Base-by-base conservation (phyloP, 208 protist species). In the Leishmania aethiopica region DNA sequence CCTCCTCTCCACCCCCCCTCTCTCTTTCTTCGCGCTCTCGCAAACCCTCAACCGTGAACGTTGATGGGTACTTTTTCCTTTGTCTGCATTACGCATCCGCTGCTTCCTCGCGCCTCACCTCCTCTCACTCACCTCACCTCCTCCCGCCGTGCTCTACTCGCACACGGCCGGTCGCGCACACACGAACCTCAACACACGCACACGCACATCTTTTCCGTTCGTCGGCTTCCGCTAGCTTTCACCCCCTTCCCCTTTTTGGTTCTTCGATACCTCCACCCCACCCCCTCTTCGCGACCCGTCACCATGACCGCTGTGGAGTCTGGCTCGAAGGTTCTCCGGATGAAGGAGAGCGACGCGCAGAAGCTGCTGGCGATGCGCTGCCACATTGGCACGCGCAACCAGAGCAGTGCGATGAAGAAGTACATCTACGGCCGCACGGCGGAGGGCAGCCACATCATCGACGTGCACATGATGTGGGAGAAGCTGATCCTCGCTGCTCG, bases 391-490 rank as follows among this genome's bases (percentile, higher is more conserved):
- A 97, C 96, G 55, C 96, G 96, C 88, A 99, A 99, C 90, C 67
- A 95, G 77, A 95, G 97, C 84, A 91, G 85, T 53, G 85, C 89
- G 79, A 99, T 99, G 99, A 91, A 95, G 84, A 91, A 94, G 83
- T 99, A 99, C 96, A 93, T 99, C 83, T 98, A 94, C 91, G 94
- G 94, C 88, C 88, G 89, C 86, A 96, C 88, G 35, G 90, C 92
- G 71, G 88, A 95, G 82, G 98, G 98, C 87, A 91, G 97, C 78
- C 92, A 99, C 97, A 91, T 99, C 80, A 96, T 99, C 88, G 99
- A 99, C 93, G 76, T 99, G 62, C 96, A 96, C 92, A 99, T 99
- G 95, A 99, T 98, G 81, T 99, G 98, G 98, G 98, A 99, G 94
- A 99, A 99, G 95, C 94, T 99, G 49, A 91, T 99, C 83, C 92